Evolutionary conservation across 805 yeast species (phyloP).

Genomic region (Metschnikowia cerradonensis): DNA sequence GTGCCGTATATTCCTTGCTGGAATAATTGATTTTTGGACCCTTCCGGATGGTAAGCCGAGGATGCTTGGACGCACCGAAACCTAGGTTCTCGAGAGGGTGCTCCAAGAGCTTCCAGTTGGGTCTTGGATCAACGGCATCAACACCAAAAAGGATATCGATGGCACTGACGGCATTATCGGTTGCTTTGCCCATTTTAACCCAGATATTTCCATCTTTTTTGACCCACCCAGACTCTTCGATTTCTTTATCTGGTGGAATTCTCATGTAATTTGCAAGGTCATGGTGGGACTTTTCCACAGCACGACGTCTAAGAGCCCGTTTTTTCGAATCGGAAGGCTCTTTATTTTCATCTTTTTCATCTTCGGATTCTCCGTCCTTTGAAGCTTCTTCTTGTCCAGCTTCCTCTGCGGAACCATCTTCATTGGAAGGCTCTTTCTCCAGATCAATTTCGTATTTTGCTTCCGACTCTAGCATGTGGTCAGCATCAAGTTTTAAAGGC

Average conservation of each 20-base stretch:
- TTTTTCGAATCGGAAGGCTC: background rate
- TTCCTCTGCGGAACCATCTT: background rate
- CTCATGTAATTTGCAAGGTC: conserved; percentile 16
- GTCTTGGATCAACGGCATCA: conserved; percentile 74
- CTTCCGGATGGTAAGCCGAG: conserved; percentile 31
- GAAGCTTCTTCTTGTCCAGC: background rate
- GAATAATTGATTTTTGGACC: conserved; percentile 32
- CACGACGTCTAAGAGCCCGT: conserved; percentile 4
- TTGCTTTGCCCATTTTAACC: conserved; percentile 49
- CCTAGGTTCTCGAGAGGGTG: conserved; percentile 22
- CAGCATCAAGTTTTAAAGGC: conserved; percentile 4
- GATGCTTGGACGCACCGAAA: conserved; percentile 18
- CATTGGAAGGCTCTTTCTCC: background rate
- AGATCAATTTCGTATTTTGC: conserved; percentile 2
- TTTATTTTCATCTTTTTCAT: background rate
- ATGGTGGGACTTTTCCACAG: conserved; percentile 21
- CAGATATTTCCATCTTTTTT: conserved; percentile 50
- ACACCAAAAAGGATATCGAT: conserved; percentile 69
- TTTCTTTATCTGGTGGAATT: conserved; percentile 35
- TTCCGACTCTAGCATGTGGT: background rate
- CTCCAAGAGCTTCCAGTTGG: conserved; percentile 52
- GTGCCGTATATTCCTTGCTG: conserved; percentile 22
- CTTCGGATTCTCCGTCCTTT: background rate
- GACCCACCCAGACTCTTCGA: conserved; percentile 44
- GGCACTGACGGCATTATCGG: conserved; percentile 45